Evolutionary conservation across 176 grass and related monocot genomes (phyloP).

Genomic region (barley (Hordeum vulgare)): DNA sequence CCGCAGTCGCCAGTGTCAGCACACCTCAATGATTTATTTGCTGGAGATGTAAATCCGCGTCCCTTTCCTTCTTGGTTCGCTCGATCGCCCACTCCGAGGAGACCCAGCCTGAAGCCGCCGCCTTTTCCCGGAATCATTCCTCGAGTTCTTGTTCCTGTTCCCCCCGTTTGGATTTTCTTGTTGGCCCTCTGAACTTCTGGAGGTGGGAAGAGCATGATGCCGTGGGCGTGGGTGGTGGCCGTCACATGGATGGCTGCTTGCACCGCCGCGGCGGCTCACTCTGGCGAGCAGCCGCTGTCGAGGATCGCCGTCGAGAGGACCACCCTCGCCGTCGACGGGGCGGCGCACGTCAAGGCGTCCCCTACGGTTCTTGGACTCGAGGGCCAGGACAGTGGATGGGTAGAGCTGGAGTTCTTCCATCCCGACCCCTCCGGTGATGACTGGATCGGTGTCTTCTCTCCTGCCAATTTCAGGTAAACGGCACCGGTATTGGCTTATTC

Average conservation of each 20-base stretch:
- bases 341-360: constrained; percentile 44
- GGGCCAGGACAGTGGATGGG: constrained; percentile 71
- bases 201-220: background rate
- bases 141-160: background rate
- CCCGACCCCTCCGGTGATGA: constrained; percentile 50
- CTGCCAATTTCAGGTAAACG: constrained; percentile 73
- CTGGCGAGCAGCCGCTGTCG: constrained; percentile 46
- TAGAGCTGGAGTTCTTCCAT: constrained; percentile 62
- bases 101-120: background rate
- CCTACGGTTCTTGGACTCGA: constrained; percentile 50
- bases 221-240: background rate
- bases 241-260: constrained; percentile 13
- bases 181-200: background rate
- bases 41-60: background rate
- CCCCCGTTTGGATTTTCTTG: background rate
- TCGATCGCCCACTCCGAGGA: background rate
- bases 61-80: background rate
- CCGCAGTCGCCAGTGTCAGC: background rate
- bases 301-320: constrained; percentile 48
- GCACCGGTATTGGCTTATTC: background rate
- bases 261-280: background rate
- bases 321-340: constrained; percentile 14
- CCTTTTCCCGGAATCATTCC: background rate
- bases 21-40: constrained; percentile 1
- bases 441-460: constrained; percentile 84